Percentiles rank a stretch among this genome's conserved stretches.
Conservation (phyloP, 495 filamentous ascomycete species). For the Jackrogersella multiformis region DNA sequence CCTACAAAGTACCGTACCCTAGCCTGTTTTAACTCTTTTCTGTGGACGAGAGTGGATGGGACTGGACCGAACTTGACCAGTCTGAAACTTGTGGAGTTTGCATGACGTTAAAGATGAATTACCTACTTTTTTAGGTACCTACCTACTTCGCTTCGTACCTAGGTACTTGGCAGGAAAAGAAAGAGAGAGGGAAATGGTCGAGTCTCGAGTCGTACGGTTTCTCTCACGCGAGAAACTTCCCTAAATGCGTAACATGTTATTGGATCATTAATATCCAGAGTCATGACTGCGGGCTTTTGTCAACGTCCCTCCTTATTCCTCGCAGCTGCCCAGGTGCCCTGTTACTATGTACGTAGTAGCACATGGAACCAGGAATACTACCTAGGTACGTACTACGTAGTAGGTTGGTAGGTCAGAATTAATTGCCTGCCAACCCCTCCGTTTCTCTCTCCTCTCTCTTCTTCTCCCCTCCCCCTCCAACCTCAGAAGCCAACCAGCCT, state of each 20-base stretch:
- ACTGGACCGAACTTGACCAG: slow-evolving; percentile 25
- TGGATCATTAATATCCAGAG: slow-evolving; percentile 18
- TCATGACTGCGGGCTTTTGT: slow-evolving; percentile 29
- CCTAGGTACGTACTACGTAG: too few relatives aligned
- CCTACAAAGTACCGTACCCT: slow-evolving; percentile 18
- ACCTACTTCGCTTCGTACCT: too few relatives aligned
- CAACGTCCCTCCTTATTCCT: slow-evolving; percentile 4
- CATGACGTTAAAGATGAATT: slow-evolving; percentile 41
- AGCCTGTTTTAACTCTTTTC: not conserved
- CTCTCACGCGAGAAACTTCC: slow-evolving; percentile 48
- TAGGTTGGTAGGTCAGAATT: not conserved
- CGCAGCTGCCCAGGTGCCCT: not conserved
- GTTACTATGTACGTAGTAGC: too few relatives aligned
- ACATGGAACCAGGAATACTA: too few relatives aligned
- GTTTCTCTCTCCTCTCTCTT: slow-evolving; percentile 4
- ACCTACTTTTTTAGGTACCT: too few relatives aligned
- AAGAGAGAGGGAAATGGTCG: slow-evolving; percentile 26
- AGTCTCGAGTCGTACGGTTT: slow-evolving; percentile 40
- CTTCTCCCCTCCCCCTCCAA: not conserved
- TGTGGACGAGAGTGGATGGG: slow-evolving; percentile 13
- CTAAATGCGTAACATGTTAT: slow-evolving; percentile 34
- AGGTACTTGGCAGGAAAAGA: too few relatives aligned
- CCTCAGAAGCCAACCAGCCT: not conserved
- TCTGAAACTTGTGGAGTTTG: slow-evolving; percentile 38
- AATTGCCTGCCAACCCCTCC: slow-evolving; percentile 13